Evolutionary conservation across 2,329 filamentous ascomycete genomes (phyloP).

Genomic region (Cercospora sp.): DNA sequence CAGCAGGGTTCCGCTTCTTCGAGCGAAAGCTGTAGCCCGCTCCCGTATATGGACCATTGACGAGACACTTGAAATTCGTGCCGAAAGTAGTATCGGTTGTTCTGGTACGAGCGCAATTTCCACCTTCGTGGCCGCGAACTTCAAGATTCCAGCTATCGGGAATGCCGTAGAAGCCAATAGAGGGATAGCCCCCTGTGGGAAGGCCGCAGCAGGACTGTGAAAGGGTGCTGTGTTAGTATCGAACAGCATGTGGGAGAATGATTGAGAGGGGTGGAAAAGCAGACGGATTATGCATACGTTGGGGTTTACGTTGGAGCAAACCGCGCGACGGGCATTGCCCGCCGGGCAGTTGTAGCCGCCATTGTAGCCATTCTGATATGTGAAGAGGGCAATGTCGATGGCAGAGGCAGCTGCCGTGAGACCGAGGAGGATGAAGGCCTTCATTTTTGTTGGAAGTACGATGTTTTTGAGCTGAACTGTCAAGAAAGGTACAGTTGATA

Average conservation of each 20-base stretch:
- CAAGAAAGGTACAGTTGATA: too few species aligned
- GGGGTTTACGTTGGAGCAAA: neutral
- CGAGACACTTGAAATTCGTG: neutral
- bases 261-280: neutral
- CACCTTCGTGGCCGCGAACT: conserved; percentile 4
- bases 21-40: neutral
- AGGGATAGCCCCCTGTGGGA: neutral
- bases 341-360: neutral
- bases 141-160: neutral
- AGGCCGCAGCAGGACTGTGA: conserved; percentile 1
- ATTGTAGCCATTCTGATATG: neutral
- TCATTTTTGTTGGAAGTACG: neutral
- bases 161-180: conserved; percentile 2
- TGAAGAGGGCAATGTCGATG: neutral
- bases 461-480: too few species aligned
- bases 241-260: neutral
- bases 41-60: neutral
- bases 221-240: neutral
- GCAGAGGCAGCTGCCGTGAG: neutral
- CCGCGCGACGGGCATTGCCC: neutral
- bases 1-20: neutral
- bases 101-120: neutral
- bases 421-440: neutral
- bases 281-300: neutral
- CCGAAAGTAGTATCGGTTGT: neutral